Base-by-base conservation (phyloP, 73 alveolate genomes). In the Loxodes magnus region DNA sequence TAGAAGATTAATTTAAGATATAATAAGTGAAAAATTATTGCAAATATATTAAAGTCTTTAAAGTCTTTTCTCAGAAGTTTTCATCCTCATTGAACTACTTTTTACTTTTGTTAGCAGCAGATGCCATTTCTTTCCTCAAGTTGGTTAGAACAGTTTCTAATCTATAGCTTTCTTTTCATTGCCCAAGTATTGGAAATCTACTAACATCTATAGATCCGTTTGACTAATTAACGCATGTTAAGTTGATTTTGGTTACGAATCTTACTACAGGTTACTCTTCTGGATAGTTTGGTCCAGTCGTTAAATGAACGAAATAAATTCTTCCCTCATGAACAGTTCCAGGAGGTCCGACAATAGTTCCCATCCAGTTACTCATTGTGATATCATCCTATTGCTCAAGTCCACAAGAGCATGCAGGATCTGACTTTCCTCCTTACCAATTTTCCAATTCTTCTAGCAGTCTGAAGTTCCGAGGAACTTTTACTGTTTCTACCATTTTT, bases 401-500 rank as follows among this genome's bases (percentile, higher is more conserved):
- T 29, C 98, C 98, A 57, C 87, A 90, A 44, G 95, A 73, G 16
- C 82, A 95, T 20, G 88, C 67, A 43, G 72, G 76, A 66, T 85
- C 96, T 28, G 92, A 80, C 19, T 80, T 37, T 23, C 96, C 98
- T 58, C 82, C 78, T 70, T 89, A 96, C 26, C 94, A 96, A 39
- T 90, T 83, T 57, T 90, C 96, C 31, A 88, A 79, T 62, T 90
- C 98, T 39, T 81, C 98, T 37, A 79, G 82, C 5, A 90, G 83
- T 64, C 96, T 78, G 82, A 90, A 90, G 36, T 87, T 87, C 79
- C 98, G 78, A 19, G 98, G 98, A 22, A 90, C 90, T 64, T n/a
- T n/a, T n/a, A n/a, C n/a, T n/a, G n/a, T n/a, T n/a, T n/a, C n/a
- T n/a, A n/a, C n/a, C n/a, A n/a, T n/a, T n/a, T n/a, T n/a, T n/a